Evolutionary conservation across 306 rosid genomes (phyloP).

Genomic region (Chamaecrista fasciculata): DNA sequence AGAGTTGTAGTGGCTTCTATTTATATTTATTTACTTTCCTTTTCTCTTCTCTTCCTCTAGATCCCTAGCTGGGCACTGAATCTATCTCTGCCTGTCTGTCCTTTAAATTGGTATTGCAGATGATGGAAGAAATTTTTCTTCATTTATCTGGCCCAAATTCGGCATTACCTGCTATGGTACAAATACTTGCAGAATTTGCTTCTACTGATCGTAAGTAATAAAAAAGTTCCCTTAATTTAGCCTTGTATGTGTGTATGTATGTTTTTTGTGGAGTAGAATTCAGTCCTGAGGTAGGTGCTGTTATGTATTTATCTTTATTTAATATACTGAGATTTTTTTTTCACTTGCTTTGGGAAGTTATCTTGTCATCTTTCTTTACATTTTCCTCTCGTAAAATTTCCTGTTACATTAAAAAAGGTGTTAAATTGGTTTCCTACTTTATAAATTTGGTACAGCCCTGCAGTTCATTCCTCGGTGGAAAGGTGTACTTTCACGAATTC

Average conservation of each 20-base stretch:
- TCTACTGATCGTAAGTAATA: constrained; percentile 68
- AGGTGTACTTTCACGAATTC: constrained; percentile 88
- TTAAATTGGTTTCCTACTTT: constrained; percentile 32
- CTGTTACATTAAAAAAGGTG: too few species aligned
- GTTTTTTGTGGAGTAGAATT: constrained; percentile 3
- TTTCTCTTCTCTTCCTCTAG: neutral
- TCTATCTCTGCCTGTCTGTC: constrained; percentile 11
- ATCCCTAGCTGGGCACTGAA: constrained; percentile 10
- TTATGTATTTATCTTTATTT: neutral
- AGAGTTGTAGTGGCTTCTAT: constrained; percentile 23
- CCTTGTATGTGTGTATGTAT: neutral
- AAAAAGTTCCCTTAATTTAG: constrained; percentile 24
- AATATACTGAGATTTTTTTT: too few species aligned
- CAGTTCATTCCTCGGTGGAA: constrained; percentile 89
- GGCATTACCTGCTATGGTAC: constrained; percentile 87
- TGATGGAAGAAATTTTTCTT: constrained; percentile 93
- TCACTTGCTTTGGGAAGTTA: neutral
- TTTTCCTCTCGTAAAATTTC: too few species aligned
- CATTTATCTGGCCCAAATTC: constrained; percentile 84
- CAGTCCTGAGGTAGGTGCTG: neutral
- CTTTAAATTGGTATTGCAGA: constrained; percentile 56
- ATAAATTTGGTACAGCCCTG: constrained; percentile 57
- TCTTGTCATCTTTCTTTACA: neutral
- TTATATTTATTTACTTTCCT: neutral
- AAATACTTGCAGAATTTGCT: constrained; percentile 92